These are phyloP conservation scores for Pulveroboletus sp. DNA, from an alignment of 768 basidiomycete genomes.

Conservation along the genomic window DNA sequence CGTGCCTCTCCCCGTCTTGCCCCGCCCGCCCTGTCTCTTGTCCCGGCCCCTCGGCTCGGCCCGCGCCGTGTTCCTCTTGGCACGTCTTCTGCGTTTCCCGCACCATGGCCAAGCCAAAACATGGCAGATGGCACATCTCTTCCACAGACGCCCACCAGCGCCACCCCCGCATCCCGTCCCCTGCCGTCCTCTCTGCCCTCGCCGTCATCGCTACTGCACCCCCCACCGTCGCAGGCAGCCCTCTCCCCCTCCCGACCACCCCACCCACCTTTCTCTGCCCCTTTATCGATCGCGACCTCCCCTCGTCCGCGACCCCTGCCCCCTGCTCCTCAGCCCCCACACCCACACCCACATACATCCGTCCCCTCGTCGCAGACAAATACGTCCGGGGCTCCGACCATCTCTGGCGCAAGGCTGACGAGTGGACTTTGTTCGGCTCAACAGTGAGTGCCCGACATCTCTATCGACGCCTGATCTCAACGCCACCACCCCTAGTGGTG, in stretches of 20 bases:
- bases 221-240: slow-evolving; percentile 44
- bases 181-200: slow-evolving; percentile 50
- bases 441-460: slow-evolving; percentile 40
- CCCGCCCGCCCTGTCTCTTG: not conserved
- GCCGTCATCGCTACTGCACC: slow-evolving; percentile 51
- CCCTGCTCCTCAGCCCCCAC: slow-evolving; percentile 5
- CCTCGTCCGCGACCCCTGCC: not conserved
- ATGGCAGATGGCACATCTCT: slow-evolving; percentile 28
- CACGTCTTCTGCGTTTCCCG: slow-evolving; percentile 35
- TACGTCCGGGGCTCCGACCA: slow-evolving; percentile 52
- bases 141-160: slow-evolving; percentile 1
- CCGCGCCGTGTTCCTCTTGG: slow-evolving; percentile 35
- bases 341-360: slow-evolving; percentile 3
- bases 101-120: slow-evolving; percentile 54
- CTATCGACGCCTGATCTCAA: not conserved
- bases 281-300: slow-evolving; percentile 30
- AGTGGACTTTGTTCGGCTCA: slow-evolving; percentile 69
- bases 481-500: slow-evolving; percentile 15
- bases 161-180: slow-evolving; percentile 39
- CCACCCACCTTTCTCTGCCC: slow-evolving; percentile 66
- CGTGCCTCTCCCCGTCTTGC: not conserved
- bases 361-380: slow-evolving; percentile 45
- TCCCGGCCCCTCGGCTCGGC: slow-evolving; percentile 6
- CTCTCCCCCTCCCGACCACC: slow-evolving; percentile 31
- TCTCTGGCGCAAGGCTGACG: slow-evolving; percentile 50